phyloP scores from a whole-genome alignment of 164 flowering plant genomes.

The Sedum album region DNA sequence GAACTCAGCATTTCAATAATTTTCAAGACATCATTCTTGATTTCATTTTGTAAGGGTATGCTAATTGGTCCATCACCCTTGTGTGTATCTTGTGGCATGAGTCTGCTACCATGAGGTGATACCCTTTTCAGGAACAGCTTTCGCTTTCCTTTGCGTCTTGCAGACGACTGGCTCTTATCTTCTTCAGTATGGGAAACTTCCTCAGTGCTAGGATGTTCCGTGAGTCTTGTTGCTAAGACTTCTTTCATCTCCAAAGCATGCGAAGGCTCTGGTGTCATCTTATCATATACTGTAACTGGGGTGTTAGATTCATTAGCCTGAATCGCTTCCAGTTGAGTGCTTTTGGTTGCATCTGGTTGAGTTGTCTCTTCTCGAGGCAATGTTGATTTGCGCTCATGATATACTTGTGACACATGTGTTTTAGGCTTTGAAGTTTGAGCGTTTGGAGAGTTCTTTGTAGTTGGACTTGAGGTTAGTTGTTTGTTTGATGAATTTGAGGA shows the following conservation, averaged over 20 bases:
- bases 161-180: neutral
- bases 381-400: neutral
- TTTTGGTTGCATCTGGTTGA: neutral
- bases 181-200: neutral
- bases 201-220: neutral
- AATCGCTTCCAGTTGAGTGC: neutral
- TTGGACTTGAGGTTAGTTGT: neutral
- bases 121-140: neutral
- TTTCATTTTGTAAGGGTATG: slow-evolving; percentile 4
- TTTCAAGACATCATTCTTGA: slow-evolving; percentile 7
- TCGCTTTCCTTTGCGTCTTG: neutral
- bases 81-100: neutral
- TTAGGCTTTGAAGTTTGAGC: neutral
- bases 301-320: neutral
- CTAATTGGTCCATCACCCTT: neutral
- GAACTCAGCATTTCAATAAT: neutral
- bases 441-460: neutral
- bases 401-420: neutral
- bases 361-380: neutral
- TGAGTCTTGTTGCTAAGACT: neutral
- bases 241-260: neutral
- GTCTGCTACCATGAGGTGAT: neutral
- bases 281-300: neutral
- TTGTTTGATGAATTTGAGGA: neutral
- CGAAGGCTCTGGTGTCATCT: neutral